phyloP scores from a whole-genome alignment of 805 yeast genomes.

The Candida sonorensis region DNA sequence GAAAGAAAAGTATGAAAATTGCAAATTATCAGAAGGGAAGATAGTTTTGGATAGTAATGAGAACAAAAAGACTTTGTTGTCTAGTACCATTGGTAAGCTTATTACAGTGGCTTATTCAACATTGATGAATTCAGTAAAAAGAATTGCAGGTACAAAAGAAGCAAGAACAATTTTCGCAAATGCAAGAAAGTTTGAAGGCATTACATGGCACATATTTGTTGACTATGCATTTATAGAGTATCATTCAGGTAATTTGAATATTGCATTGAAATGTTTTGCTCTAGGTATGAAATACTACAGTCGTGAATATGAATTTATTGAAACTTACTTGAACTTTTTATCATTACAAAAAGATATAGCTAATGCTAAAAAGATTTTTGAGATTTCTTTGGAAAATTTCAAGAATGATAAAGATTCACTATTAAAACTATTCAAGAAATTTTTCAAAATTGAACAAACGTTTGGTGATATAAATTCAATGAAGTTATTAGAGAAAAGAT shows the following conservation, averaged over 20 bases:
- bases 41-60: no score
- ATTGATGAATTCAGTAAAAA: slow-evolving; percentile 64
- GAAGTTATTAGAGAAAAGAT: slow-evolving; percentile 58
- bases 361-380: slow-evolving; percentile 76
- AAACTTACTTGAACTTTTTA: slow-evolving; percentile 66
- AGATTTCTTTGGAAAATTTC: slow-evolving; percentile 58
- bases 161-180: slow-evolving; percentile 67
- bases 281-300: slow-evolving; percentile 56
- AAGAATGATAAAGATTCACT: slow-evolving; percentile 33
- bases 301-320: slow-evolving; percentile 53
- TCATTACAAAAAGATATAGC: slow-evolving; percentile 59
- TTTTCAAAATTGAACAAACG: slow-evolving; percentile 60
- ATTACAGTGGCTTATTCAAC: slow-evolving; percentile 64
- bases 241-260: slow-evolving; percentile 55
- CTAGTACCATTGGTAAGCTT: slow-evolving; percentile 21
- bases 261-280: slow-evolving; percentile 73
- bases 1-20: slow-evolving; percentile 30
- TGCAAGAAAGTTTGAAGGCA: slow-evolving; percentile 54
- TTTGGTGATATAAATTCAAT: slow-evolving; percentile 68
- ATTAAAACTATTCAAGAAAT: slow-evolving; percentile 45
- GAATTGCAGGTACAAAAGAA: slow-evolving; percentile 40
- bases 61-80: no score
- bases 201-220: slow-evolving; percentile 71
- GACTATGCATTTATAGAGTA: slow-evolving; percentile 81
- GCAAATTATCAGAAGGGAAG: no score